These are phyloP conservation scores for Aspergillus aculeatinus DNA, from an alignment of 2,329 filamentous ascomycete species.

Conservation along the genomic window DNA sequence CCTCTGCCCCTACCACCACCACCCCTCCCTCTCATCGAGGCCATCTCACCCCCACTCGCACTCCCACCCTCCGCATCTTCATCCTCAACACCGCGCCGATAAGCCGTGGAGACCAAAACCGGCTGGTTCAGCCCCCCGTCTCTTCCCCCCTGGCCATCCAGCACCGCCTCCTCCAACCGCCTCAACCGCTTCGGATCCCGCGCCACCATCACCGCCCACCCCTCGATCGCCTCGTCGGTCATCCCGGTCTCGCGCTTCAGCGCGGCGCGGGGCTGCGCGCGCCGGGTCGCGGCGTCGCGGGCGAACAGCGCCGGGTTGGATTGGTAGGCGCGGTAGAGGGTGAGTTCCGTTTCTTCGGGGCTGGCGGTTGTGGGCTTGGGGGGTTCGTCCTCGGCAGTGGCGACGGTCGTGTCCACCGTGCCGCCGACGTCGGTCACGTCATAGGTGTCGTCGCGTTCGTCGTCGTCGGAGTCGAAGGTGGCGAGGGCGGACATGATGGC, in stretches of 20 bases:
- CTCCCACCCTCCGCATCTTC: conserved; percentile 54
- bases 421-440: conserved; percentile 90
- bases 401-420: conserved; percentile 68
- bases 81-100: conserved; percentile 47
- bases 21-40: conserved; percentile 45
- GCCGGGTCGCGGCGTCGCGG: conserved; percentile 68
- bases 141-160: conserved; percentile 46
- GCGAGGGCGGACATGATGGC: conserved; percentile 85
- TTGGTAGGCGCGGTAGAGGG: conserved; percentile 71
- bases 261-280: conserved; percentile 60
- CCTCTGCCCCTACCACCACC: conserved; percentile 52
- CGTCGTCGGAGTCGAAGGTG: conserved; percentile 88
- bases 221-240: conserved; percentile 92
- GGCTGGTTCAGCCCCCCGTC: conserved; percentile 52
- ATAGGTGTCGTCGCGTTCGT: conserved; percentile 96
- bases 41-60: conserved; percentile 19
- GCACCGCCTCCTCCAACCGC: conserved; percentile 68
- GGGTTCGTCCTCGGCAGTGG: conserved; percentile 46
- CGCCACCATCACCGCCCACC: conserved; percentile 84
- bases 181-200: conserved; percentile 69
- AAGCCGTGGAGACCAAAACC: conserved; percentile 65
- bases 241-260: conserved; percentile 77
- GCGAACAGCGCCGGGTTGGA: conserved; percentile 65
- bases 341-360: conserved; percentile 57
- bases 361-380: conserved; percentile 32